Base-by-base conservation (phyloP, 345 rosid genomes). In the Alliaria petiolata region DNA sequence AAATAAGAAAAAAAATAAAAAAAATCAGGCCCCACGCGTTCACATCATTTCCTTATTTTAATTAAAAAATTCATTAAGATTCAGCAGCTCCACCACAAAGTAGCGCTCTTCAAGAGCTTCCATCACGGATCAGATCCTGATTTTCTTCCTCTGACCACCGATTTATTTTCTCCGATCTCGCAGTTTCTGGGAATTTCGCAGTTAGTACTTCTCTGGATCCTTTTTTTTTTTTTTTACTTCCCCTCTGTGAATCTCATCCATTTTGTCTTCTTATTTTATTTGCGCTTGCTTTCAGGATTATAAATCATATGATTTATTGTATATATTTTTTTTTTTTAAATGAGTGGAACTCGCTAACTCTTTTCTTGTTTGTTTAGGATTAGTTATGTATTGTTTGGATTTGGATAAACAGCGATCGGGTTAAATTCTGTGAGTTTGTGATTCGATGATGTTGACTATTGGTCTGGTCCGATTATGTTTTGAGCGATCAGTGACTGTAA, bases 121-220 rank as follows among this genome's bases (percentile, higher is more conserved):
- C n/a, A n/a, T n/a, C n/a, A n/a, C n/a, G 49, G 78, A 59, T 68
- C 51, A 51, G 69, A 75, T 75, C 70, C 68, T 57, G 43, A 68
- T 34, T 46, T 67, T 42, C 74, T 43, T 10, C 40, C 55, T 67
- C 70, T 68, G 43, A 53, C 56, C 74, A 63, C 65, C 62, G 73
- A 67, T 34, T 19, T 1, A 59, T 16, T 16, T 64, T 46, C 66
- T 67, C 73, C 56, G 66, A 60, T 60, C 62, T 60, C 43, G 12
- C 52, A 64, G 40, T 50, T 49, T 49, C 53, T 10, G 22, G 30
- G 53, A 49, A 20, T 20, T 26, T 49, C 22, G 53, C 53, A 30
- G 52, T 53, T 26, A 51, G 58, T 68, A 4, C 12, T 4, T 67
- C 56, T 60, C 17, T 26, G 1, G 0, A 15, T 55, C 65, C 38